Conservation (phyloP, 1,284 basidiomycete genomes). For the Trametes sp. region DNA sequence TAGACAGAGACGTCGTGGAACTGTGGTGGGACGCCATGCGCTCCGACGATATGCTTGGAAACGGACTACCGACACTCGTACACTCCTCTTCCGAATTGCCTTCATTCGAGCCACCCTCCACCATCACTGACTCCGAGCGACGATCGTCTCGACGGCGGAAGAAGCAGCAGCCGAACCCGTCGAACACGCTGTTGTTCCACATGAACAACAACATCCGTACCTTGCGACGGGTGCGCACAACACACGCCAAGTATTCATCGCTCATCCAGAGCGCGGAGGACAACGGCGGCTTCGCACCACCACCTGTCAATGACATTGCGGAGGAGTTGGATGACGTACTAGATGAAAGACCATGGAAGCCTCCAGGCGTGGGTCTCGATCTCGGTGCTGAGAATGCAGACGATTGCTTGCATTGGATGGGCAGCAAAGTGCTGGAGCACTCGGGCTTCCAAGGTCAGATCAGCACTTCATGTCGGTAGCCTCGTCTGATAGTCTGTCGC, state of each 20-base stretch:
- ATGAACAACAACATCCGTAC: constrained; percentile 81
- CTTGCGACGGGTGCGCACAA: constrained; percentile 71
- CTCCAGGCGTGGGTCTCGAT: constrained; percentile 43
- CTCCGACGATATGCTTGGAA: constrained; percentile 65
- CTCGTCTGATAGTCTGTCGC: background rate
- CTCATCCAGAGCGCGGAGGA: constrained; percentile 57
- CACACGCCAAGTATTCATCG: constrained; percentile 72
- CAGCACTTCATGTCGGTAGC: background rate
- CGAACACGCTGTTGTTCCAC: constrained; percentile 61
- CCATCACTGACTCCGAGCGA: constrained; percentile 45
- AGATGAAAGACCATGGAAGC: constrained; percentile 67
- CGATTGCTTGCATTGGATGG: constrained; percentile 74
- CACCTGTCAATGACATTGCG: constrained; percentile 26
- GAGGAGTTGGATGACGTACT: constrained; percentile 52
- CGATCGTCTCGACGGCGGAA: constrained; percentile 39
- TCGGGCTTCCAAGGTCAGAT: constrained; percentile 85
- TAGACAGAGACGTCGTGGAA: constrained; percentile 52
- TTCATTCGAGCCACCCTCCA: constrained; percentile 26
- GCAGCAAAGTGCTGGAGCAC: constrained; percentile 82
- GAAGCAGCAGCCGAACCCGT: constrained; percentile 38
- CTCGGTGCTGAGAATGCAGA: constrained; percentile 63
- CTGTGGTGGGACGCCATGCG: constrained; percentile 80
- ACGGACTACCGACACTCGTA: constrained; percentile 67
- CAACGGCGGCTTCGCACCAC: constrained; percentile 44
- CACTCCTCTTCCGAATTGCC: constrained; percentile 51